These are phyloP conservation scores for Sclerotinia trifoliorum DNA, from an alignment of 2,329 filamentous ascomycete species.

Conservation along the genomic window DNA sequence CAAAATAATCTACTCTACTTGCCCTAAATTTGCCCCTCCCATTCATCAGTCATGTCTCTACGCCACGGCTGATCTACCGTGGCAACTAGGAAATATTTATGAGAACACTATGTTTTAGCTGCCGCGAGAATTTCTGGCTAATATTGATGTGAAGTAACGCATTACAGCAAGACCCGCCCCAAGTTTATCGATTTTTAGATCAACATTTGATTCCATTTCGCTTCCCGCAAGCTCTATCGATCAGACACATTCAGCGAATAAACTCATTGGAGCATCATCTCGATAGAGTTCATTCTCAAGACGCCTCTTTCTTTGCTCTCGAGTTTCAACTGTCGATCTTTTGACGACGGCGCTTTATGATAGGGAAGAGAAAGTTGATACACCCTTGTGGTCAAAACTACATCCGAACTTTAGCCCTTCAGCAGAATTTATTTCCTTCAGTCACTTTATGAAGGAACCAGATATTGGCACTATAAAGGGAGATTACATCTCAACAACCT, in stretches of 20 bases:
- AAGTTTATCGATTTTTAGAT: constrained; percentile 5
- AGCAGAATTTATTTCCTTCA: background rate
- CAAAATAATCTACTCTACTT: constrained; percentile 1
- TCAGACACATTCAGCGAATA: background rate
- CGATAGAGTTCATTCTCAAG: background rate
- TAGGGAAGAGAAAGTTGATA: background rate
- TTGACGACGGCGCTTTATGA: background rate
- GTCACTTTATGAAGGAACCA: constrained; percentile 8
- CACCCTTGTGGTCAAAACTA: constrained; percentile 10
- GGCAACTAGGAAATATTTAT: constrained; percentile 13
- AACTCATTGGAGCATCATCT: background rate
- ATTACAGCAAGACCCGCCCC: constrained; percentile 5
- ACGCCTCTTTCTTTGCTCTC: background rate
- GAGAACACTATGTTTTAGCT: background rate
- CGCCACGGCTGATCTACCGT: constrained; percentile 7
- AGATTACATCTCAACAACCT: constrained; percentile 6
- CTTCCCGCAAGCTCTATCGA: background rate
- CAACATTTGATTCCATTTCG: background rate
- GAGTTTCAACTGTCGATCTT: background rate
- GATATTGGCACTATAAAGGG: constrained; percentile 6
- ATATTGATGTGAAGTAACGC: constrained; percentile 17
- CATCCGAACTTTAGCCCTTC: background rate
- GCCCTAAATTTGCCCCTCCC: constrained; percentile 2
- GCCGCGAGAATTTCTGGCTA: constrained; percentile 16
- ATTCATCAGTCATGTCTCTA: constrained; percentile 2